phyloP scores from a whole-genome alignment of 345 rosid species.

The Adansonia digitata region DNA sequence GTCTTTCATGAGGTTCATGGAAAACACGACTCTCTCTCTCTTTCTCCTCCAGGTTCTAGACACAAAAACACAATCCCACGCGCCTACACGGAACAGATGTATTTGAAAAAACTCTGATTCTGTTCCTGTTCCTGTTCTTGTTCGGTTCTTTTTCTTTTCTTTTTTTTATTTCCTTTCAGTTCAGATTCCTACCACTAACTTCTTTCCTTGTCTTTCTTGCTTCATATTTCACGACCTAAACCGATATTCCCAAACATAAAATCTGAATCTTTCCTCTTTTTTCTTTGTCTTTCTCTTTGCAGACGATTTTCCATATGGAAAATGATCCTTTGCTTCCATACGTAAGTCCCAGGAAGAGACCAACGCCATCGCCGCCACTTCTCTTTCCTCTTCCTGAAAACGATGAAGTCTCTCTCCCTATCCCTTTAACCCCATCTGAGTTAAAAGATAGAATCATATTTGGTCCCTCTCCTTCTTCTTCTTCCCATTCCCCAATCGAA shows the following conservation, averaged over 20 bases:
- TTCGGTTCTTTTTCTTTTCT: background rate
- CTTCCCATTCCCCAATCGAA: conserved; percentile 36
- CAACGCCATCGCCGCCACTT: background rate
- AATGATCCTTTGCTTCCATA: background rate
- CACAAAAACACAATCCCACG: background rate
- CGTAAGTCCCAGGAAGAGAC: background rate
- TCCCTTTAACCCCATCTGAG: conserved; percentile 61
- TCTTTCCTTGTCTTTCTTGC: background rate
- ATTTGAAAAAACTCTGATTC: background rate
- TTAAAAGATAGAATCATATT: conserved; percentile 67
- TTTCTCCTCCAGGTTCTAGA: background rate
- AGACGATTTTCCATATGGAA: background rate
- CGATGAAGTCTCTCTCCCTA: conserved; percentile 50
- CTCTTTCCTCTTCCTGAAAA: conserved; percentile 43
- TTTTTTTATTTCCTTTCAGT: background rate
- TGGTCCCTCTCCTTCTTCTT: conserved; percentile 52
- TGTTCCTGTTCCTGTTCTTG: background rate
- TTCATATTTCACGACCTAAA: background rate
- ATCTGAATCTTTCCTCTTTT: background rate
- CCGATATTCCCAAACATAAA: background rate
- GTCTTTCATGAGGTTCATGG: too few species aligned
- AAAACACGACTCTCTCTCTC: background rate
- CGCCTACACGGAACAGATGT: background rate
- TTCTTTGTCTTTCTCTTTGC: background rate
- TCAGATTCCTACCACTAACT: background rate